Evolutionary conservation across 306 rosid genomes (phyloP).

Genomic region (Pyrus pyrifolia): DNA sequence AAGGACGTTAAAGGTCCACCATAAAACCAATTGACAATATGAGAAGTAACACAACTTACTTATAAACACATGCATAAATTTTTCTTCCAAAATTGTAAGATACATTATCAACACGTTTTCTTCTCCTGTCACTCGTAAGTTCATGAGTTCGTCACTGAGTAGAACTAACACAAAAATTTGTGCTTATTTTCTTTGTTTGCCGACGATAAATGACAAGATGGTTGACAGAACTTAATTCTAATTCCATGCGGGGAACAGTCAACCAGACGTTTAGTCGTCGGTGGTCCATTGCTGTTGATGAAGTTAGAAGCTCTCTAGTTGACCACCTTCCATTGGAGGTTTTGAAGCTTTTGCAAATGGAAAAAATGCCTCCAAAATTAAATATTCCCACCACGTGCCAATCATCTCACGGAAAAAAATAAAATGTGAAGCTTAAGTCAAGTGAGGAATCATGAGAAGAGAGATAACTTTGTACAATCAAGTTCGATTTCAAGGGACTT

Average conservation of each 20-base stretch:
- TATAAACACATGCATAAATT: too few relatives aligned
- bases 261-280: neutral
- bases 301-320: neutral
- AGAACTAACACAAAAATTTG: too few relatives aligned
- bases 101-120: too few relatives aligned
- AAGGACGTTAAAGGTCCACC: fast-evolving
- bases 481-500: neutral
- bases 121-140: too few relatives aligned
- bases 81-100: too few relatives aligned
- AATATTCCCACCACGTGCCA: too few relatives aligned
- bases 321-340: neutral
- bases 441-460: neutral
- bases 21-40: too few relatives aligned
- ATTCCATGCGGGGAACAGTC: neutral
- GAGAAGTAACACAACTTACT: too few relatives aligned
- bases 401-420: neutral
- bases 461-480: neutral
- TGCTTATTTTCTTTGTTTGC: too few relatives aligned
- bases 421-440: neutral
- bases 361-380: neutral
- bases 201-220: too few relatives aligned
- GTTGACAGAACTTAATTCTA: neutral
- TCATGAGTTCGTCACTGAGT: too few relatives aligned
- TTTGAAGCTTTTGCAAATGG: neutral
- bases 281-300: neutral